phyloP scores from a whole-genome alignment of 305 asterid genomes.

The Fraxinus xanthoxyloides region DNA sequence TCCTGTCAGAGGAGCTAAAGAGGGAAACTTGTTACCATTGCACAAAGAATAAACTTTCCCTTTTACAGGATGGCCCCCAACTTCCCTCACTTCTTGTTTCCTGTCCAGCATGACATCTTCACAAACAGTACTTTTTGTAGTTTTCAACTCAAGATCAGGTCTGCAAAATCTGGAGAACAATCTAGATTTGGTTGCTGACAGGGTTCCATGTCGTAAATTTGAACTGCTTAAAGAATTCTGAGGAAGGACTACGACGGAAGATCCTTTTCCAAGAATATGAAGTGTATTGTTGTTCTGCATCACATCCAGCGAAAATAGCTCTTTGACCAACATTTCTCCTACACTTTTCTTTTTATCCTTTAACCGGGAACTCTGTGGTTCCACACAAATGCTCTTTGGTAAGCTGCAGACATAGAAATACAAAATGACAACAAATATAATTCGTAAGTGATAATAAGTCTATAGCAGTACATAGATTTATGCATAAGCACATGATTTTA shows the following conservation, averaged over 20 bases:
- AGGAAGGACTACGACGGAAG: slow-evolving; percentile 79
- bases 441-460: not conserved
- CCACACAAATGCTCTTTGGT: slow-evolving; percentile 48
- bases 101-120: slow-evolving; percentile 34
- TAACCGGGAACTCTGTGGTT: slow-evolving; percentile 91
- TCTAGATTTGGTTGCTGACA: slow-evolving; percentile 38
- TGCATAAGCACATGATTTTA: not conserved
- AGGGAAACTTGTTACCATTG: slow-evolving; percentile 33
- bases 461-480: not conserved
- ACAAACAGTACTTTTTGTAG: slow-evolving; percentile 29
- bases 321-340: slow-evolving; percentile 86
- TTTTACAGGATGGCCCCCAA: slow-evolving; percentile 26
- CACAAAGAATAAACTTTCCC: slow-evolving; percentile 37
- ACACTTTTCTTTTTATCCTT: slow-evolving; percentile 83
- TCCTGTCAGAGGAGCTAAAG: slow-evolving; percentile 32
- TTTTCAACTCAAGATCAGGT: slow-evolving; percentile 50
- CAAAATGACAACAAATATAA: slow-evolving; percentile 27
- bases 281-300: slow-evolving; percentile 66
- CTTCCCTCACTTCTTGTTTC: slow-evolving; percentile 41
- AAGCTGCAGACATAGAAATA: slow-evolving; percentile 44
- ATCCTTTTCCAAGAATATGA: slow-evolving; percentile 69
- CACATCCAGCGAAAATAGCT: slow-evolving; percentile 73
- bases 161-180: slow-evolving; percentile 55
- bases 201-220: slow-evolving; percentile 39
- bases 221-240: slow-evolving; percentile 44